Evolutionary conservation across 2,329 filamentous ascomycete species (phyloP), one percentile per base, ranked within the genome.

Genomic region (Arthroderma sp.): DNA sequence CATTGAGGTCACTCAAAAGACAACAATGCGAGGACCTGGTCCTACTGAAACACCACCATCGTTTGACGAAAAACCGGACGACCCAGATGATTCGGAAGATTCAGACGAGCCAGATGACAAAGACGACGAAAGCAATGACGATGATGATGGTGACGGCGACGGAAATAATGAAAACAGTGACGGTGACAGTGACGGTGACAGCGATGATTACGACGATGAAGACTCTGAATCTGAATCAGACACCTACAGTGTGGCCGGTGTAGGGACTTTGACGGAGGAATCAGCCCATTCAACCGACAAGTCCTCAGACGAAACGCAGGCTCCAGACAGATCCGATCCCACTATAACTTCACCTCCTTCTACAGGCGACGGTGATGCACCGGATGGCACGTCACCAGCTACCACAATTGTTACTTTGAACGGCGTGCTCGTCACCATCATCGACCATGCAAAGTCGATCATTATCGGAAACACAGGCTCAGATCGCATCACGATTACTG

Each of bases 1-100:
- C 8, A 36, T 49, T 34, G 44, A 40, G 6, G 42, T 49, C 22
- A 49, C 47, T 11, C 47, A 49, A 37, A 49, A 49, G 30, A 49
- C 47, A 6, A 49, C 47, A 10, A 43, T 49, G 30, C 40, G 38
- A n/a, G 38, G 31, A 15, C n/a, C 31, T 8, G 34, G 42, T 11
- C 34, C 38, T 28, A 28, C 44, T 6, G 36, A 44, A 22, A 33
- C 22, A 28, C 47, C 47, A 3, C 47, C 47, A 3, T 28, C 32
- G 4, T 49, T 49, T 28, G 32, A 11, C 22, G 33, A 27, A 31
- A 22, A 22, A 22, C 15, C 15, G 15, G 15, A 22, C 15, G 15
- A 22, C 15, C 15, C 15, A 22, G 15, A 22, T 22, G 15, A 22
- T 22, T 22, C 15, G 15, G 15, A 22, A 22, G 15, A 22, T 22